A percentile compares a stretch with the other conserved stretches of the same genome.
These are phyloP conservation scores for Acer negundo DNA, from an alignment of 345 rosid genomes.

Conservation along the genomic window DNA sequence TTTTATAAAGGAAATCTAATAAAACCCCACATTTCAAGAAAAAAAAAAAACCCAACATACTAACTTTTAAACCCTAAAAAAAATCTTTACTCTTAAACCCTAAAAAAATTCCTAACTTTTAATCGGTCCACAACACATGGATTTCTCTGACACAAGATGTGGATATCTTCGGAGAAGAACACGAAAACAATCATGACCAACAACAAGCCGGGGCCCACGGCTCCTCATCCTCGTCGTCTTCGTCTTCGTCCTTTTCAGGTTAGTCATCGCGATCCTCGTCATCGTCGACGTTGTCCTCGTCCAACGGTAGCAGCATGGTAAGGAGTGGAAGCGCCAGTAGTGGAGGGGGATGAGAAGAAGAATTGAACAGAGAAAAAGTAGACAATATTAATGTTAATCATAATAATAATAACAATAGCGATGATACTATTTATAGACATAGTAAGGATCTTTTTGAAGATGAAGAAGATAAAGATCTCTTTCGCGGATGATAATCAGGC, in stretches of 20 bases:
- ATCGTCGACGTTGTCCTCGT: slow-evolving; percentile 34
- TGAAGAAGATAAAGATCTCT: slow-evolving; percentile 57
- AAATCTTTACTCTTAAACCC: too few relatives aligned
- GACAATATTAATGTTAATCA: slow-evolving; percentile 19
- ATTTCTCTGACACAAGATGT: too few relatives aligned
- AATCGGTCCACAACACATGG: too few relatives aligned
- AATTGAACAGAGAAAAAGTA: slow-evolving; percentile 48
- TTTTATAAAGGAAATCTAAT: too few relatives aligned
- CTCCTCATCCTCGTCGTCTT: slow-evolving; percentile 57
- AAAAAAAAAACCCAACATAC: too few relatives aligned
- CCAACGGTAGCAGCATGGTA: slow-evolving; percentile 41
- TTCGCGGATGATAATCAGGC: slow-evolving; percentile 51
- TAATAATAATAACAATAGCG: slow-evolving; percentile 11
- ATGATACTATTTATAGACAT: slow-evolving; percentile 7
- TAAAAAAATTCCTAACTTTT: too few relatives aligned
- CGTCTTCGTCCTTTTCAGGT: slow-evolving; percentile 53
- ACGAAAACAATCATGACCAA: slow-evolving; percentile 19
- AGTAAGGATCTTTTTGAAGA: slow-evolving; percentile 16
- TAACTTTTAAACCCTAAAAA: too few relatives aligned
- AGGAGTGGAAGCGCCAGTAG: slow-evolving; percentile 52
- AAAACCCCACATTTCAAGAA: too few relatives aligned
- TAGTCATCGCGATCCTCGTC: slow-evolving; percentile 45
- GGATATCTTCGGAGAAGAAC: slow-evolving; percentile 55
- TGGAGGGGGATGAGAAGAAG: slow-evolving; percentile 47
- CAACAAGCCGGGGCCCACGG: slow-evolving; percentile 34